These are phyloP conservation scores for Kandelia obovata DNA, from an alignment of 345 rosid species.

Conservation along the genomic window DNA sequence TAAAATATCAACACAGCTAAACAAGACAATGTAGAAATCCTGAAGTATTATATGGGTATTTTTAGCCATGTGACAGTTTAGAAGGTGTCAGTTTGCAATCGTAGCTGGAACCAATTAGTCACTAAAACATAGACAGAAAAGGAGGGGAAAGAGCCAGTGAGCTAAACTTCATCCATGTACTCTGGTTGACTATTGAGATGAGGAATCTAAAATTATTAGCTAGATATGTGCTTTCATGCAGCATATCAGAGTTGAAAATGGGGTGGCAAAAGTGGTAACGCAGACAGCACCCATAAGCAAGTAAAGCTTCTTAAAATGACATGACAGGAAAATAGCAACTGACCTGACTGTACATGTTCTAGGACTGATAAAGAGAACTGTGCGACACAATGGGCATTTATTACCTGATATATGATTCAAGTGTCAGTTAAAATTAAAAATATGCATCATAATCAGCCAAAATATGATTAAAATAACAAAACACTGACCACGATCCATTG, in stretches of 20 bases:
- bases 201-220: too few species aligned
- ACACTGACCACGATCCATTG: slow-evolving; percentile 83
- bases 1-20: not conserved
- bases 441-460: slow-evolving; percentile 4
- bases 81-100: not conserved
- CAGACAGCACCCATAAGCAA: not conserved
- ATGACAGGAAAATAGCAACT: slow-evolving; percentile 10
- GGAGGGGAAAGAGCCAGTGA: too few species aligned
- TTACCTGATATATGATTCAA: slow-evolving; percentile 51
- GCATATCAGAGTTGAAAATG: too few species aligned
- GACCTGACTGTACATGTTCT: slow-evolving; percentile 87
- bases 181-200: too few species aligned
- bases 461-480: slow-evolving; percentile 14
- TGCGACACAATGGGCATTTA: slow-evolving; percentile 92
- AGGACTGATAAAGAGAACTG: slow-evolving; percentile 79
- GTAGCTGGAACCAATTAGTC: not conserved
- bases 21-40: not conserved
- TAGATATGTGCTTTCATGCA: too few species aligned
- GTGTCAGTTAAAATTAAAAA: slow-evolving; percentile 13
- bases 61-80: not conserved
- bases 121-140: too few species aligned
- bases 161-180: too few species aligned
- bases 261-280: not conserved
- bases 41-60: not conserved
- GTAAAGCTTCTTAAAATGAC: not conserved